These are phyloP conservation scores for Neckera pumila DNA, from an alignment of 225 moss, liverwort and hornwort species.

Conservation along the genomic window DNA sequence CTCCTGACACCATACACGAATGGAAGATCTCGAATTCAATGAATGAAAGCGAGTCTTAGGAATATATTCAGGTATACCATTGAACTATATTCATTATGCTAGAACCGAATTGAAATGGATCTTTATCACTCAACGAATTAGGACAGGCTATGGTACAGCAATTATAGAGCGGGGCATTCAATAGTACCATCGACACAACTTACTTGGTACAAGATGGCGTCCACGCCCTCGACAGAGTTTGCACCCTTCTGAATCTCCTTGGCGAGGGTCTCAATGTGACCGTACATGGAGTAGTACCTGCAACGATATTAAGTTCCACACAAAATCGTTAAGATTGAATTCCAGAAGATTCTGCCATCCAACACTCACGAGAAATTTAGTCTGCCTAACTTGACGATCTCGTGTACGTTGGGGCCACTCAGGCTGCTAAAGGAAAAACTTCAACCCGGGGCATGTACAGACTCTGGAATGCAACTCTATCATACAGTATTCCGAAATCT, in stretches of 20 bases:
- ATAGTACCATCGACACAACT: neutral
- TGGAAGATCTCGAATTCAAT: neutral
- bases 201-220: conserved; percentile 22
- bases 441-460: neutral
- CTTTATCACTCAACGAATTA: neutral
- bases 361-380: neutral
- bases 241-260: conserved; percentile 28
- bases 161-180: neutral
- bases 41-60: neutral
- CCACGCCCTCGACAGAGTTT: conserved; percentile 35
- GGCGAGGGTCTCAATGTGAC: conserved; percentile 23
- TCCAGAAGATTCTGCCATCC: neutral
- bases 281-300: conserved; percentile 47
- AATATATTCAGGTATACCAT: neutral
- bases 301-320: neutral
- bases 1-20: neutral
- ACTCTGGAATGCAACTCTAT: neutral
- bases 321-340: neutral
- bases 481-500: neutral
- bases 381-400: neutral
- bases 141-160: neutral
- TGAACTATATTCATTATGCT: too few species aligned
- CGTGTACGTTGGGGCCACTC: neutral
- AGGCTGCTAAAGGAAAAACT: neutral
- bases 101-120: neutral